Conservation (phyloP, 2,329 filamentous ascomycete species). For the Xylaria multiplex region DNA sequence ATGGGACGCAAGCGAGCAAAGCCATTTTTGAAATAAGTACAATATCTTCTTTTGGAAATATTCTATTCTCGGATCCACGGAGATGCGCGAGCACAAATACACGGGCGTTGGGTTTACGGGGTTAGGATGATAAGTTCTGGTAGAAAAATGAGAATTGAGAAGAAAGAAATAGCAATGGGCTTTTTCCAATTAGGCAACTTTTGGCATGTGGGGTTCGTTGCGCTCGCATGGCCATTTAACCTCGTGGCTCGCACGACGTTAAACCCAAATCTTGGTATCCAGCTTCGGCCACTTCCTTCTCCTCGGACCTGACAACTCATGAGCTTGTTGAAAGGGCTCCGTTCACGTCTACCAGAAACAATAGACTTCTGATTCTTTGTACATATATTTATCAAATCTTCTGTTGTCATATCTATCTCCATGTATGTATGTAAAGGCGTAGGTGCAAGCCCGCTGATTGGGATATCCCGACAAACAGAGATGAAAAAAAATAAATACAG, state of each 20-base stretch:
- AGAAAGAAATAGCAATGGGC: not conserved
- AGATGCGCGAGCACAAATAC: constrained; percentile 18
- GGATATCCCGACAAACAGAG: not conserved
- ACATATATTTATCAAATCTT: constrained; percentile 27
- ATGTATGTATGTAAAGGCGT: not conserved
- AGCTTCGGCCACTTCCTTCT: not conserved
- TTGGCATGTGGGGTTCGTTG: not conserved
- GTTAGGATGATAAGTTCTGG: constrained; percentile 6
- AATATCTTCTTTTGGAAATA: constrained; percentile 10
- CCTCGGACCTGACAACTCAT: not conserved
- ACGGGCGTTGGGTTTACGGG: constrained; percentile 22
- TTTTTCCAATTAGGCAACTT: not conserved
- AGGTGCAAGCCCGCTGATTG: not conserved
- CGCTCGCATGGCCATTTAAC: not conserved
- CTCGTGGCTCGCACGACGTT: constrained; percentile 1
- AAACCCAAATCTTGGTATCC: not conserved
- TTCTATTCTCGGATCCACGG: constrained; percentile 14
- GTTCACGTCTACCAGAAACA: constrained; percentile 9
- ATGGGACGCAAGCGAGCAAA: constrained; percentile 11
- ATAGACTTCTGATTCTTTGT: constrained; percentile 33
- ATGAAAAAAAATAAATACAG: not conserved
- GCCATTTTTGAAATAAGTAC: constrained; percentile 1
- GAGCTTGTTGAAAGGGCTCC: constrained; percentile 9
- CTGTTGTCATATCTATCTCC: constrained; percentile 3
- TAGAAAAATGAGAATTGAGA: constrained; percentile 14